A percentile compares a stretch with the other conserved stretches of the same genome.
Evolutionary conservation across 2,329 filamentous ascomycete species (phyloP).

Genomic region (Exophiala mesophila): DNA sequence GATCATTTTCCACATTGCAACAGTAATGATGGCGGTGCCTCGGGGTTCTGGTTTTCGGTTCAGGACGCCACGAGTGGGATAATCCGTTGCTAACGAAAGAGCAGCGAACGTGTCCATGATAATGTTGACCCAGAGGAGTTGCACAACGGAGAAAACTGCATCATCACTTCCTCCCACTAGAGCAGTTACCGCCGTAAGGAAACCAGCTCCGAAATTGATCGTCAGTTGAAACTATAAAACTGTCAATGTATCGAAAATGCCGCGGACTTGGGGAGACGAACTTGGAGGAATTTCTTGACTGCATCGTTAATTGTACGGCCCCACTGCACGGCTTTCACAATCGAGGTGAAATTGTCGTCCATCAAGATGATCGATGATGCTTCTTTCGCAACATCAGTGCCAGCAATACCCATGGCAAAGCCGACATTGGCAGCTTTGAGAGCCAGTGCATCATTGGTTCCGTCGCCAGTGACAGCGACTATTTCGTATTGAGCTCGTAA

Average conservation of each 20-base stretch:
- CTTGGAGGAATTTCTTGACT: slow-evolving; percentile 66
- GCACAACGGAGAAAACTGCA: slow-evolving; percentile 58
- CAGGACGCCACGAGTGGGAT: slow-evolving; percentile 52
- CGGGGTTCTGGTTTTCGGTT: slow-evolving; percentile 44
- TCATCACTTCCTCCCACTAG: slow-evolving; percentile 50
- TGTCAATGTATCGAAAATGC: slow-evolving; percentile 46
- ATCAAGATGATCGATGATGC: slow-evolving; percentile 80
- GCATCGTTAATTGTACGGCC: slow-evolving; percentile 72
- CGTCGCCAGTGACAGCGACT: slow-evolving; percentile 80
- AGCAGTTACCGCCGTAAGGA: slow-evolving; percentile 58
- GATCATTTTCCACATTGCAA: slow-evolving; percentile 41
- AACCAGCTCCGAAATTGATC: slow-evolving; percentile 61
- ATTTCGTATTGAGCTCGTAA: slow-evolving; percentile 70
- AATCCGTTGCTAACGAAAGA: slow-evolving; percentile 58
- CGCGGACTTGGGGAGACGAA: slow-evolving; percentile 42
- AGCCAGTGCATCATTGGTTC: slow-evolving; percentile 77
- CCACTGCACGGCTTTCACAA: slow-evolving; percentile 78
- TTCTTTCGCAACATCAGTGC: slow-evolving; percentile 79
- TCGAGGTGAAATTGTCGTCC: slow-evolving; percentile 85
- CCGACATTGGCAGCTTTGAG: slow-evolving; percentile 77
- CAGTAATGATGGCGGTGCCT: slow-evolving; percentile 39
- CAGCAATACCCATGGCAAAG: slow-evolving; percentile 83
- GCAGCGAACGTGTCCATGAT: slow-evolving; percentile 64
- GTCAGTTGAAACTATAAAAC: slow-evolving; percentile 51
- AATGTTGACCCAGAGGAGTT: slow-evolving; percentile 62